phyloP scores from a whole-genome alignment of 176 grass and related monocot genomes.

The Lolium perenne region DNA sequence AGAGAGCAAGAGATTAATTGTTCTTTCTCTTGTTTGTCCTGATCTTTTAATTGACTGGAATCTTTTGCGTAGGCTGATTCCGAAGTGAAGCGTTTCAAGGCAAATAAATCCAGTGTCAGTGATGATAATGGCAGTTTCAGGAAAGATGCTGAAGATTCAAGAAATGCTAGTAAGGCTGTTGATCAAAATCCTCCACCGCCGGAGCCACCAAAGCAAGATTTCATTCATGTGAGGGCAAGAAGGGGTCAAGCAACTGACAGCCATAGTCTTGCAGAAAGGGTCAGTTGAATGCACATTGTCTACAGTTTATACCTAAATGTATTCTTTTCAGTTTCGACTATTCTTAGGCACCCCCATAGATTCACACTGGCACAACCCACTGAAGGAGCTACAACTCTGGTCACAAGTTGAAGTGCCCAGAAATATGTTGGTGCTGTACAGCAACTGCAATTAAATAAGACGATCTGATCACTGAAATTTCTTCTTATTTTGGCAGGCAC shows the following conservation, averaged over 20 bases:
- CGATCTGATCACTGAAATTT: constrained; percentile 26
- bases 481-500: constrained; percentile 63
- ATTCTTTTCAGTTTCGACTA: constrained; percentile 21
- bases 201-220: constrained; percentile 88
- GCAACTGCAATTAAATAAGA: background rate
- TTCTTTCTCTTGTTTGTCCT: constrained; percentile 2
- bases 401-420: background rate
- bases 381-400: background rate
- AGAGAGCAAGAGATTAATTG: background rate
- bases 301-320: constrained; percentile 6
- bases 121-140: constrained; percentile 62
- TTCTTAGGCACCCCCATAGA: constrained; percentile 8
- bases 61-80: constrained; percentile 55
- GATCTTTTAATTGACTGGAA: constrained; percentile 24
- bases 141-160: constrained; percentile 71
- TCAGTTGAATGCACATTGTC: constrained; percentile 44
- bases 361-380: background rate
- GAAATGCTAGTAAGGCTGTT: constrained; percentile 53
- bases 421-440: background rate
- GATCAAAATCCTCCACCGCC: constrained; percentile 58
- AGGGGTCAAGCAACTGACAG: constrained; percentile 97
- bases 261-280: constrained; percentile 97
- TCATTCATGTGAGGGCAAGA: constrained; percentile 96
- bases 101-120: constrained; percentile 57
- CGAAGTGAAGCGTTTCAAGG: constrained; percentile 68